Base-by-base conservation (phyloP, 805 yeast genomes). In the Priceomyces melissophilus region DNA sequence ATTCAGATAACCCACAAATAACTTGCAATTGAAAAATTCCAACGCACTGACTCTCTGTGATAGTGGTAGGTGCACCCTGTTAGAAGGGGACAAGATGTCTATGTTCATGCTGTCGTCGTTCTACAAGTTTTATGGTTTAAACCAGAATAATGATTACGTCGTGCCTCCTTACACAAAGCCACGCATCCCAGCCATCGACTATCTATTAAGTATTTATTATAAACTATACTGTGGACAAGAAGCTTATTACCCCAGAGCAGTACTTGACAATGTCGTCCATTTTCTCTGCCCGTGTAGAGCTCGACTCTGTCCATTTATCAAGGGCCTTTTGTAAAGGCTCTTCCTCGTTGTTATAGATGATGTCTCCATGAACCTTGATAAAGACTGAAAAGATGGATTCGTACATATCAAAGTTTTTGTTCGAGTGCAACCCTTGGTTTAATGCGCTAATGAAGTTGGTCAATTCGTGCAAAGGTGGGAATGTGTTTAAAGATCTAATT, bases 371-470 rank as follows among this genome's bases (percentile, higher is more conserved):
- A 37, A 76, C 76, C 55, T 78, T 80, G 46, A 88, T 70, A 40
- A 90, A 71, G 71, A 88, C 72, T 13, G 81, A 70, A 73, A 87
- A 79, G 61, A 88, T 77, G 1, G 96, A 95, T 58, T 88, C 89
- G 39, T 82, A 75, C 12, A 91, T 65, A 50, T 93, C 99, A 57
- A 76, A 81, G 61, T 89, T 79, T 11, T 48, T 58, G 43, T 84
- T 84, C 4, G 69, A 45, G 5, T 57, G 49, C 35, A 86, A 58
- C 1, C 91, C 95, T 35, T 60, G 62, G 3, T 76, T 68, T 48
- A 93, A 56, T 0, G 95, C 90, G n/a, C 69, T 62, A 10, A 89
- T 68, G 49, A 91, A 88, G 46, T 68, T 60, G 0, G 74, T 57
- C 50, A 89, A 59, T 64, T 91, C 97, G 9, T 54, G 50, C 52